Evolutionary conservation across 345 rosid genomes (phyloP).

Genomic region (Passiflora organensis): DNA sequence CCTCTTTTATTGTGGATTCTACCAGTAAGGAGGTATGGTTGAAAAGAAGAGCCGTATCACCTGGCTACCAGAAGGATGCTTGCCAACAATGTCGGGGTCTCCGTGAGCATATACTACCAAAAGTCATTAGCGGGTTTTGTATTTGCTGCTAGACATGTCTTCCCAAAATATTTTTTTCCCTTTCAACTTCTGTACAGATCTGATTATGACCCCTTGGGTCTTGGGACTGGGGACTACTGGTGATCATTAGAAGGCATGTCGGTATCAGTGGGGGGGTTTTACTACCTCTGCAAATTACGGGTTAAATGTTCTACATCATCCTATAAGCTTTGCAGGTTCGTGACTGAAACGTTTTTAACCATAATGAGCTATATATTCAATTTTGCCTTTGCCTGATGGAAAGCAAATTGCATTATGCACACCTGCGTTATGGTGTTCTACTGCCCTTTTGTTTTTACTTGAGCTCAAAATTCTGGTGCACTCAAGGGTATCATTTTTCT

Average conservation of each 20-base stretch:
- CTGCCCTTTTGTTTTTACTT: no score
- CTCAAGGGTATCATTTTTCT: no score
- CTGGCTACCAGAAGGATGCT: neutral
- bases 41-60: slow-evolving; percentile 7
- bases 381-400: no score
- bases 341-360: no score
- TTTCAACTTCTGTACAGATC: slow-evolving; percentile 20
- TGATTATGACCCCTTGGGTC: slow-evolving; percentile 7
- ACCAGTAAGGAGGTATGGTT: slow-evolving; percentile 20
- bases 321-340: no score
- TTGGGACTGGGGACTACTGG: slow-evolving; percentile 1
- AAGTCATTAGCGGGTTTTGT: slow-evolving; percentile 12
- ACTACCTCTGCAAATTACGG: no score
- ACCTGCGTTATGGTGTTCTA: no score
- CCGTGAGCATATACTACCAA: slow-evolving; percentile 18
- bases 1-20: slow-evolving; percentile 3
- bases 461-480: no score
- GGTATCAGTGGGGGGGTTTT: no score
- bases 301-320: no score
- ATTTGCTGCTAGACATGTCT: neutral
- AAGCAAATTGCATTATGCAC: no score
- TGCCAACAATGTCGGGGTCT: neutral
- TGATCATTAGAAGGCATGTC: slow-evolving; percentile 1
- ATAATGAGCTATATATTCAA: no score
- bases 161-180: slow-evolving; percentile 10